Evolutionary conservation across 2,329 filamentous ascomycete genomes (phyloP).

Genomic region (Cryphonectria naterciae): DNA sequence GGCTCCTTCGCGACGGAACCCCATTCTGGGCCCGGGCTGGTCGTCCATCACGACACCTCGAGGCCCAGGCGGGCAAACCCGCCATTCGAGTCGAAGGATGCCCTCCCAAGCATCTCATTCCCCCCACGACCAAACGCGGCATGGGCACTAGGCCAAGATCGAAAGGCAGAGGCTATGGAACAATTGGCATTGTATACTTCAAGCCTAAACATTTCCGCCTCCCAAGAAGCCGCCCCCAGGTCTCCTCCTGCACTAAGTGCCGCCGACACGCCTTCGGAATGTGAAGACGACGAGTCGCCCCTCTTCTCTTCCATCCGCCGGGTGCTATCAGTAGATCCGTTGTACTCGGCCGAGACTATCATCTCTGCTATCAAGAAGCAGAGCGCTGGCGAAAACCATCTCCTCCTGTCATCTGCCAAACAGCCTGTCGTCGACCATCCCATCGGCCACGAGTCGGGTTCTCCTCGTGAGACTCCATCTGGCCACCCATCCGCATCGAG

Average conservation of each 20-base stretch:
- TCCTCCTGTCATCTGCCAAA: neutral
- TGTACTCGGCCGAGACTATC: neutral
- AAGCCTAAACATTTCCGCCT: neutral
- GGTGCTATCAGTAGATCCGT: neutral
- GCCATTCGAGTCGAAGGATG: neutral
- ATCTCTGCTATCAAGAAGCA: neutral
- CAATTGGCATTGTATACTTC: neutral
- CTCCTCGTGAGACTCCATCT: neutral
- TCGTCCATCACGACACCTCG: neutral
- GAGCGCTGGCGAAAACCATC: neutral
- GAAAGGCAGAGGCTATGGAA: neutral
- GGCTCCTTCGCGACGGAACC: neutral
- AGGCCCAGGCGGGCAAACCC: neutral
- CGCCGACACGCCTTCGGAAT: neutral
- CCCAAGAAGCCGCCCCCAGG: neutral
- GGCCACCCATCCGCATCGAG: neutral
- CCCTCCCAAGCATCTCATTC: neutral
- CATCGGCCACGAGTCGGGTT: neutral
- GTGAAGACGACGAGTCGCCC: neutral
- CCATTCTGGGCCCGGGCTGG: neutral
- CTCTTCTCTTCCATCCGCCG: neutral
- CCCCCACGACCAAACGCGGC: neutral
- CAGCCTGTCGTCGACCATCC: neutral
- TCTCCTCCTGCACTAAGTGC: neutral
- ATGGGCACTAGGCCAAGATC: neutral